Evolutionary conservation across 148 eudicot genomes (phyloP).

Genomic region (Vaccinium vitisidaea): DNA sequence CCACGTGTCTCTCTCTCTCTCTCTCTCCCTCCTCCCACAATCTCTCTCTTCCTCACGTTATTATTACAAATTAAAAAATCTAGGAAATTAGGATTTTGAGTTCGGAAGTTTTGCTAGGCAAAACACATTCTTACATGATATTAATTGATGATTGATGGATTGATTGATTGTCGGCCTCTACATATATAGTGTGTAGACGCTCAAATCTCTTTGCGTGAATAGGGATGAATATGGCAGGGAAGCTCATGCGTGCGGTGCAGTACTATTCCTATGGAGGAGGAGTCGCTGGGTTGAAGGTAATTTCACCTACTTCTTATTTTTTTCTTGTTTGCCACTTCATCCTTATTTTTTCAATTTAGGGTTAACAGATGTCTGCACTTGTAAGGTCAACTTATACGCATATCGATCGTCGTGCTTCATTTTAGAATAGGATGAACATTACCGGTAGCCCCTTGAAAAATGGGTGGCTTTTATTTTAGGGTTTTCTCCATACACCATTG

Average conservation of each 20-base stretch:
- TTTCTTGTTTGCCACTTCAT: background rate
- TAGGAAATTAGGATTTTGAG: too few relatives aligned
- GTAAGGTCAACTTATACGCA: background rate
- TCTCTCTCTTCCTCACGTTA: background rate
- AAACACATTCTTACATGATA: too few relatives aligned
- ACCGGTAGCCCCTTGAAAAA: background rate
- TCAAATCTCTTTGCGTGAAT: background rate
- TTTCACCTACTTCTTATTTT: background rate
- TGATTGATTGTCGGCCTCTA: too few relatives aligned
- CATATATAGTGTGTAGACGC: too few relatives aligned
- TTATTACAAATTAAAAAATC: background rate
- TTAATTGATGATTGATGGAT: too few relatives aligned
- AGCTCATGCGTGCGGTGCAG: slow-evolving; percentile 50
- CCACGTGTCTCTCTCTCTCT: background rate
- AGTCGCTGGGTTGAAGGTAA: slow-evolving; percentile 43
- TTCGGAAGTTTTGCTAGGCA: too few relatives aligned
- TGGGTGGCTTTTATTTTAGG: background rate
- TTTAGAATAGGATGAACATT: background rate
- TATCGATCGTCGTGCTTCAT: background rate
- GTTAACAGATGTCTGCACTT: background rate
- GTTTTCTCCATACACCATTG: background rate
- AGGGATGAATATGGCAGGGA: slow-evolving; percentile 24
- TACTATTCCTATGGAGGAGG: slow-evolving; percentile 53
- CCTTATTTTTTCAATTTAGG: too few relatives aligned
- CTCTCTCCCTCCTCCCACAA: background rate